Evolutionary conservation across 2,329 filamentous ascomycete species (phyloP).

Genomic region (Aspergillus arachidicola): DNA sequence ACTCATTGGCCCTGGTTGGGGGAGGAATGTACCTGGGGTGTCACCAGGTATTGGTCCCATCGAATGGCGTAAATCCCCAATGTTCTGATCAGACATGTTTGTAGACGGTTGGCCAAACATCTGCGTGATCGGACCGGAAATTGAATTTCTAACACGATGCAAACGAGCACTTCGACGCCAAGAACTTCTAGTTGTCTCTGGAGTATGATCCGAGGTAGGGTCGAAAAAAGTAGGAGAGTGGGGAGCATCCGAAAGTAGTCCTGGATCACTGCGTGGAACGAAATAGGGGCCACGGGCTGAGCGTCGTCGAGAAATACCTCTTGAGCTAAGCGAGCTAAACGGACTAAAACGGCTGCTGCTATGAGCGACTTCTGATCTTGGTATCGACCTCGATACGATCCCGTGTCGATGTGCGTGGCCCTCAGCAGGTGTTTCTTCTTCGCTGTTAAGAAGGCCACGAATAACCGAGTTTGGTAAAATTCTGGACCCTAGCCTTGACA

Average conservation of each 20-base stretch:
- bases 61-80: slow-evolving; percentile 30
- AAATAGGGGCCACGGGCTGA: slow-evolving; percentile 44
- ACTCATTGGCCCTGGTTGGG: slow-evolving; percentile 42
- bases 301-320: slow-evolving; percentile 44
- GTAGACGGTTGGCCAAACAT: slow-evolving; percentile 45
- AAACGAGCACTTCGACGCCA: slow-evolving; percentile 46
- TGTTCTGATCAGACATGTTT: slow-evolving; percentile 25
- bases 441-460: slow-evolving; percentile 46
- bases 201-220: slow-evolving; percentile 26
- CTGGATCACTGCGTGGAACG: slow-evolving; percentile 39
- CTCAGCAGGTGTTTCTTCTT: slow-evolving; percentile 50
- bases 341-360: slow-evolving; percentile 43
- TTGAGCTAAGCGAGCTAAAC: slow-evolving; percentile 42
- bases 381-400: slow-evolving; percentile 40
- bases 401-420: slow-evolving; percentile 49
- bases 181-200: slow-evolving; percentile 35
- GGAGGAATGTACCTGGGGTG: slow-evolving; percentile 36
- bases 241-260: slow-evolving; percentile 32
- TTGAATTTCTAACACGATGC: slow-evolving; percentile 46
- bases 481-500: slow-evolving; percentile 52
- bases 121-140: slow-evolving; percentile 47
- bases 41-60: slow-evolving; percentile 33
- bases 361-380: slow-evolving; percentile 37
- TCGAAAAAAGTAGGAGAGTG: slow-evolving; percentile 30
- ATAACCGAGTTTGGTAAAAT: slow-evolving; percentile 51